These are phyloP conservation scores for Phialophora expanda DNA, from an alignment of 2,329 filamentous ascomycete genomes.

Conservation along the genomic window DNA sequence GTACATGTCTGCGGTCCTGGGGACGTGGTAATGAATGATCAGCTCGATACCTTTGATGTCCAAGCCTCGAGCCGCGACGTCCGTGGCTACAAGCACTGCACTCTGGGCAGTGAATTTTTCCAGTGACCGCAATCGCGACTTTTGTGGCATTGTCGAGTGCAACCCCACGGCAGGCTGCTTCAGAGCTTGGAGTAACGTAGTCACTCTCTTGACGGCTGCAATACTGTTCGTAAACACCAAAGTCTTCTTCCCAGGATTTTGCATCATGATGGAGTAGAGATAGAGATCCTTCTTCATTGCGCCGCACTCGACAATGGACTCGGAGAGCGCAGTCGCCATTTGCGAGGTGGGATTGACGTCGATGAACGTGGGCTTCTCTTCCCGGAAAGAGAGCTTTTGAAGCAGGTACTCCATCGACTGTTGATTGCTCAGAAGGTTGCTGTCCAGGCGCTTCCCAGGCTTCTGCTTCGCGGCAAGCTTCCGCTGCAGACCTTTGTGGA, in stretches of 20 bases:
- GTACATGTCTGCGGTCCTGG: conserved; percentile 87
- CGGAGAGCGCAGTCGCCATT: conserved; percentile 83
- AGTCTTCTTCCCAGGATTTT: conserved; percentile 73
- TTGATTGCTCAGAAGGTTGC: conserved; percentile 67
- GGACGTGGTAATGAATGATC: conserved; percentile 94
- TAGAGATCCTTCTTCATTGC: conserved; percentile 97
- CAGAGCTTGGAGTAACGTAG: conserved; percentile 82
- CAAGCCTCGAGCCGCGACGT: conserved; percentile 89
- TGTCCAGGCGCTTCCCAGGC: conserved; percentile 57
- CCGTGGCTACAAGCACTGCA: conserved; percentile 81
- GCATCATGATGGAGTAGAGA: conserved; percentile 82
- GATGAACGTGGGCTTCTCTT: conserved; percentile 84
- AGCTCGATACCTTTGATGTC: conserved; percentile 90
- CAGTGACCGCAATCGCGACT: conserved; percentile 88
- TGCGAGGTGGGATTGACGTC: conserved; percentile 88
- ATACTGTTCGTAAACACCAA: conserved; percentile 97
- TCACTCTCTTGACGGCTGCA: conserved; percentile 82
- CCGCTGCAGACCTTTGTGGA: conserved; percentile 87
- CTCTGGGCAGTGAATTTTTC: conserved; percentile 78
- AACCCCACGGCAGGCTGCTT: conserved; percentile 73
- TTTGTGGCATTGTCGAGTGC: conserved; percentile 95
- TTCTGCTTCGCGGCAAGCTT: conserved; percentile 76
- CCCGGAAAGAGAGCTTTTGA: conserved; percentile 84
- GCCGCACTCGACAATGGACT: conserved; percentile 89
- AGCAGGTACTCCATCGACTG: conserved; percentile 93